Evolutionary conservation across 164 flowering plant species (phyloP).

Genomic region (Liriodendron chinense): DNA sequence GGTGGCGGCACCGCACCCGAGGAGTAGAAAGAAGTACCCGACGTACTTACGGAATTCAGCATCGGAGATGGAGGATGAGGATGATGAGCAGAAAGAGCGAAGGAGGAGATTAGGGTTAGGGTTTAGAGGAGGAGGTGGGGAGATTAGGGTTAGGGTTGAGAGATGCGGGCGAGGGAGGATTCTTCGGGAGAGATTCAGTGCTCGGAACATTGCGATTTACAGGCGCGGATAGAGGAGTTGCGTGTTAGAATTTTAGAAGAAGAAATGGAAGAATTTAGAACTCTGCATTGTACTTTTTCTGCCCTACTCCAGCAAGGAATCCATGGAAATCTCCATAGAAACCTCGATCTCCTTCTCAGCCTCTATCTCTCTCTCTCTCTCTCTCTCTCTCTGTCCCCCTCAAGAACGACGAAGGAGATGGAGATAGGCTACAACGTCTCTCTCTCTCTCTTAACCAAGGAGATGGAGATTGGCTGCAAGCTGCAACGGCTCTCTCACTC

Average conservation of each 20-base stretch:
- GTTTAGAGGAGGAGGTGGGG: constrained; percentile 7
- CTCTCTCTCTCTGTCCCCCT: too few species aligned
- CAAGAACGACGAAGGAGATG: too few species aligned
- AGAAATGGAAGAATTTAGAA: neutral
- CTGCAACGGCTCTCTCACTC: too few species aligned
- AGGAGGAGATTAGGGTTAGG: constrained; percentile 23
- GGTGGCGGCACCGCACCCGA: constrained; percentile 81
- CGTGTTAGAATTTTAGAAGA: neutral
- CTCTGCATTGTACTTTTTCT: neutral
- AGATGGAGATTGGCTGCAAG: too few species aligned
- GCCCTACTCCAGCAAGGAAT: too few species aligned
- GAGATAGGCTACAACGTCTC: too few species aligned
- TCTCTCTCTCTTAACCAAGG: too few species aligned
- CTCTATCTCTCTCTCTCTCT: too few species aligned
- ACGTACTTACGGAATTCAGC: constrained; percentile 78
- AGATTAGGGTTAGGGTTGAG: constrained; percentile 10
- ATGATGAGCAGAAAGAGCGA: constrained; percentile 30
- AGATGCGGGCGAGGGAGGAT: constrained; percentile 15
- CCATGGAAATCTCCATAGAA: too few species aligned
- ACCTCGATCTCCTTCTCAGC: too few species aligned
- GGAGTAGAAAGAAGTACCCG: constrained; percentile 73
- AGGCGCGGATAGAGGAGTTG: neutral
- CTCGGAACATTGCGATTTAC: constrained; percentile 35
- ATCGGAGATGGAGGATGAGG: constrained; percentile 41
- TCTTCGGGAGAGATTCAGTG: constrained; percentile 32